Conservation (phyloP, 2,329 filamentous ascomycete genomes). For the Pseudogymnoascus sp. region DNA sequence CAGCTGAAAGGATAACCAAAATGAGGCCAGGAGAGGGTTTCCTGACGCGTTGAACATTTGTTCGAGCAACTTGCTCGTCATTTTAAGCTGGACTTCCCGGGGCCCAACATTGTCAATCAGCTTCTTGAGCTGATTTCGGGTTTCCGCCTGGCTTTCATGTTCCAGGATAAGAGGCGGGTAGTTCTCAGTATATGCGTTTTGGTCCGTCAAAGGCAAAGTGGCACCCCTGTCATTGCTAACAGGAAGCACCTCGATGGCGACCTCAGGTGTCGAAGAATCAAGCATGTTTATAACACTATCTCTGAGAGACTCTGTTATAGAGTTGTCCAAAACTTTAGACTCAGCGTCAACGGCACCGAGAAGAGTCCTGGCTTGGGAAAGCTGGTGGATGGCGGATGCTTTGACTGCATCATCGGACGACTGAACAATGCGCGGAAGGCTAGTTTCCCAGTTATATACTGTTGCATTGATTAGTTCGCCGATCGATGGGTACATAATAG, state of each 20-base stretch:
- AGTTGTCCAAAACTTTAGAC: slow-evolving; percentile 60
- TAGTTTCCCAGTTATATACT: slow-evolving; percentile 74
- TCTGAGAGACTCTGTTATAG: slow-evolving; percentile 61
- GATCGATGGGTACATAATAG: slow-evolving; percentile 56
- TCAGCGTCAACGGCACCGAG: slow-evolving; percentile 58
- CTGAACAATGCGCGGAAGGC: slow-evolving; percentile 77
- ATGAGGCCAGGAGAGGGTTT: slow-evolving; percentile 58
- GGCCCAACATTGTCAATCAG: slow-evolving; percentile 52
- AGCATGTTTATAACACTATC: slow-evolving; percentile 56
- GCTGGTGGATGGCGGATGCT: slow-evolving; percentile 62
- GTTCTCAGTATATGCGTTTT: slow-evolving; percentile 18
- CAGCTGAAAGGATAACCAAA: slow-evolving; percentile 75
- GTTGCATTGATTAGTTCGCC: slow-evolving; percentile 60
- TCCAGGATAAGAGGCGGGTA: slow-evolving; percentile 59
- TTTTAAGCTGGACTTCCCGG: slow-evolving; percentile 51
- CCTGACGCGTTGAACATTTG: slow-evolving; percentile 53
- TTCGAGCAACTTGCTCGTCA: slow-evolving; percentile 61
- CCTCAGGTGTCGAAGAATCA: slow-evolving; percentile 22
- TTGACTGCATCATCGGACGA: slow-evolving; percentile 75
- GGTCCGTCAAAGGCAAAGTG: slow-evolving; percentile 26
- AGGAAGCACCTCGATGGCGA: slow-evolving; percentile 23
- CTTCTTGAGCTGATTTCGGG: slow-evolving; percentile 50
- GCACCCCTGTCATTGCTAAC: slow-evolving; percentile 20
- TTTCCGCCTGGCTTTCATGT: slow-evolving; percentile 60
- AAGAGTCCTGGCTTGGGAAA: slow-evolving; percentile 67